Conservation (phyloP, 768 basidiomycete genomes). For the Mycena haematopus region DNA sequence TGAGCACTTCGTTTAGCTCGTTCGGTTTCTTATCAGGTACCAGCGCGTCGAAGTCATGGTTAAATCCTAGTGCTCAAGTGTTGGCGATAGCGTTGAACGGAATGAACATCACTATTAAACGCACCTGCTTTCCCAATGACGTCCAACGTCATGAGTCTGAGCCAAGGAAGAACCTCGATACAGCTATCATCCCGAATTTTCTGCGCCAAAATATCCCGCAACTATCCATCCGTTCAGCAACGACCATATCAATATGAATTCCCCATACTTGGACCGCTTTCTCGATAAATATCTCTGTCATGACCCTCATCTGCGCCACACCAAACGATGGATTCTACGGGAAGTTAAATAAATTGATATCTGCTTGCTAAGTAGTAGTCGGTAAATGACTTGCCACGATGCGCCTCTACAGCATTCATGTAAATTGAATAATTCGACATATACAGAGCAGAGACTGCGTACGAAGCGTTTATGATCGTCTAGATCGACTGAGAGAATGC, state of each 20-base stretch:
- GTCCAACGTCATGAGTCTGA: slow-evolving; percentile 14
- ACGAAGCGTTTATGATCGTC: slow-evolving; percentile 22
- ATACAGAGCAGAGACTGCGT: neutral
- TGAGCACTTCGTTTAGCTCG: slow-evolving; percentile 9
- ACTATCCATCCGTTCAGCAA: slow-evolving; percentile 1
- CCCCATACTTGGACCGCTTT: slow-evolving; percentile 41
- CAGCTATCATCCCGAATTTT: neutral
- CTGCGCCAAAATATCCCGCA: slow-evolving; percentile 15
- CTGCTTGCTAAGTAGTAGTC: too few relatives aligned
- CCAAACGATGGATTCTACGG: slow-evolving; percentile 51
- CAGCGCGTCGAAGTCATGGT: slow-evolving; percentile 14
- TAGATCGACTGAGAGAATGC: slow-evolving; percentile 16
- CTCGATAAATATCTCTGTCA: slow-evolving; percentile 43
- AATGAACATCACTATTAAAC: neutral
- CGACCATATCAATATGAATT: neutral
- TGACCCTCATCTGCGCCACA: slow-evolving; percentile 43
- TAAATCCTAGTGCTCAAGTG: slow-evolving; percentile 8
- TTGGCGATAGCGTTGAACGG: neutral
- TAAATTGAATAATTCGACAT: neutral
- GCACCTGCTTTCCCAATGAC: slow-evolving; percentile 19
- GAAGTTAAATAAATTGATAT: neutral
- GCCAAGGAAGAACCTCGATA: slow-evolving; percentile 14
- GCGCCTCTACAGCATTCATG: neutral
- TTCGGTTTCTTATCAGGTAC: neutral
- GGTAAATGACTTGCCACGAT: slow-evolving; percentile 7